These are phyloP conservation scores for Halenospora varia DNA, from an alignment of 495 filamentous ascomycete genomes.

Conservation along the genomic window DNA sequence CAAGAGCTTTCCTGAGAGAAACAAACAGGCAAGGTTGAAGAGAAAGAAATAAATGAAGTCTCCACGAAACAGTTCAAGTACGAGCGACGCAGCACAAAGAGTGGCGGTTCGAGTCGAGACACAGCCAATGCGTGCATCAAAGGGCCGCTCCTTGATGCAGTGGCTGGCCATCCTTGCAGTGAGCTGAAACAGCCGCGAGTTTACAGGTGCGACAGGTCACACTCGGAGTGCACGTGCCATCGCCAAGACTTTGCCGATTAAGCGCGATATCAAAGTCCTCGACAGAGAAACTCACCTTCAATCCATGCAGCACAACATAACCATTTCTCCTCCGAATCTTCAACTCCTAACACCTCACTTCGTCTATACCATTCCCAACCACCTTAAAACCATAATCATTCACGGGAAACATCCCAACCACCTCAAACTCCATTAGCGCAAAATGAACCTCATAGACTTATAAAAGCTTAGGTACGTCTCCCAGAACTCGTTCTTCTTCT, in stretches of 20 bases:
- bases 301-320: neutral
- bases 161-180: neutral
- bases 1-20: neutral
- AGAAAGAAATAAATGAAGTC: neutral
- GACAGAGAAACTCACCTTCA: neutral
- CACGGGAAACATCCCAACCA: too few species aligned
- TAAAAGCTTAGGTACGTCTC: neutral
- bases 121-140: neutral
- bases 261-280: neutral
- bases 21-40: neutral
- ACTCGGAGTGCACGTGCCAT: neutral
- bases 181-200: neutral
- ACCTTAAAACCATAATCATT: neutral
- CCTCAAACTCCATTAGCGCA: too few species aligned
- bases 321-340: neutral
- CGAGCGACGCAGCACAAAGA: neutral
- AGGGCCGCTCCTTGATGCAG: neutral
- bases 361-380: neutral
- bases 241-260: neutral
- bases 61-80: neutral
- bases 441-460: too few species aligned
- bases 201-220: neutral
- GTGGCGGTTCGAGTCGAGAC: neutral
- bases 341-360: neutral
- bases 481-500: neutral